Evolutionary conservation across 768 basidiomycete genomes (phyloP), one percentile per base, ranked within the genome.

Genomic region (Lactifluus rugatus): DNA sequence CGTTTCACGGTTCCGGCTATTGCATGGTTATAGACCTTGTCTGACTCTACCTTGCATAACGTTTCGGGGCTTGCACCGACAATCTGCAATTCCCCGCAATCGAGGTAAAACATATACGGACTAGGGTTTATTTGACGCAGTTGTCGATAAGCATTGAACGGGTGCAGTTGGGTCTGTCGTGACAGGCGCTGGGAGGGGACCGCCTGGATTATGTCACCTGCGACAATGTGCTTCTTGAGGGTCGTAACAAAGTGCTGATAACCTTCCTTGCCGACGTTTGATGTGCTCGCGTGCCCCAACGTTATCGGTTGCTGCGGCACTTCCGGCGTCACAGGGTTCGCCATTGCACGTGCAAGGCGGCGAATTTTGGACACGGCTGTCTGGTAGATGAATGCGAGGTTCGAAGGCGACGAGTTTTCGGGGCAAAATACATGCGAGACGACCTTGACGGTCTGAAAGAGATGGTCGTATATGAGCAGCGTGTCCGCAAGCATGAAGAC

Each of bases 31-130:
- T 79, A 95, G 4, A 99, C 95, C 57, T 89, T 85, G 67, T 93
- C 89, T 66, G 77, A 80, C 70, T 91, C 85, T 23, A 99, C 93
- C 70, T 94, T 97, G 74, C 96, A 97, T 4, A 99, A 76, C 5
- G 94, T 97, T 73, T 99, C 96, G 0, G 96, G 96, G 65, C 92
- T 95, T 2, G 96, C 96, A 11, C 96, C 96, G n/a, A 98, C 93
- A 36, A 99, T 78, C 71, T 97, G 93, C 11, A 95, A 69, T 55
- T 91, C 91, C 5, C 90, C 89, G 64, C 93, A 95, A 66, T 98
- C 90, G 65, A 99, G 70, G 69, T 93, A 99, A 73, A 94, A 99
- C 94, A 96, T 97, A 73, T 99, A 98, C 16, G 96, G 96, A 54
- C 92, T 95, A 1, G 96, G 96, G 66, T 99, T 99, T 61, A 97